Percentiles rank a stretch among this genome's conserved stretches.
phyloP scores from a whole-genome alignment of 2,329 filamentous ascomycete species.

The Fusarium buxicola region DNA sequence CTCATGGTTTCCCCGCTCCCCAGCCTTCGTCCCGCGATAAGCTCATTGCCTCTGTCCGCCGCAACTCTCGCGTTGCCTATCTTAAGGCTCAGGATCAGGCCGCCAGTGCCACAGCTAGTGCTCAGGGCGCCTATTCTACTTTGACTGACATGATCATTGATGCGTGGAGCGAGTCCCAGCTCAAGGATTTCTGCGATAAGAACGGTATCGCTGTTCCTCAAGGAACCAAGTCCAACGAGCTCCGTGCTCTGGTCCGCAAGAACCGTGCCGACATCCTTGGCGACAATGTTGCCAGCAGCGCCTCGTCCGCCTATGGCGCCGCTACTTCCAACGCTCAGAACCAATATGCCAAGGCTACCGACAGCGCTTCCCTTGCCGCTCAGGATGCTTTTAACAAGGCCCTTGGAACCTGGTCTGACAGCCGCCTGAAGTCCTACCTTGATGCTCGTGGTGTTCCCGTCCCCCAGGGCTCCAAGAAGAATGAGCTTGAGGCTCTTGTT shows the following conservation, averaged over 20 bases:
- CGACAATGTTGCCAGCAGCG: conserved; percentile 70
- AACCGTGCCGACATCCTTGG: conserved; percentile 79
- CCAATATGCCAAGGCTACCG: conserved; percentile 79
- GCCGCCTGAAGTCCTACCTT: conserved; percentile 80
- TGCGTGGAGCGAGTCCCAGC: conserved; percentile 86
- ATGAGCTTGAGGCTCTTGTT: conserved; percentile 80
- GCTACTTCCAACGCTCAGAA: conserved; percentile 82
- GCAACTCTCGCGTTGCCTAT: conserved; percentile 85
- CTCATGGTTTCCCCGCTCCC: conserved; percentile 85
- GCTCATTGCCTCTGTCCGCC: conserved; percentile 87
- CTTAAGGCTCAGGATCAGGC: conserved; percentile 72
- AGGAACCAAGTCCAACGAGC: conserved; percentile 89
- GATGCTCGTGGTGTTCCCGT: conserved; percentile 82
- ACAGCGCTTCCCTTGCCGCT: conserved; percentile 70
- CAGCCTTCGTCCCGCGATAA: conserved; percentile 88
- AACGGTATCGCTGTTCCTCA: conserved; percentile 89
- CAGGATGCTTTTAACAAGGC: conserved; percentile 75
- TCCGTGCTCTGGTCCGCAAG: conserved; percentile 90
- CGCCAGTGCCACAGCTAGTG: conserved; percentile 71
- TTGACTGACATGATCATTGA: conserved; percentile 88
- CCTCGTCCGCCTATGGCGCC: conserved; percentile 73
- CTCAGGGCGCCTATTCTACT: conserved; percentile 76
- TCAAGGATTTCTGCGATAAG: conserved; percentile 95
- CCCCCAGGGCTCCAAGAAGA: conserved; percentile 76
- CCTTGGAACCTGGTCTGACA: conserved; percentile 76